These are phyloP conservation scores for Trichopus zeylanicus DNA, from an alignment of 116 monocot genomes.

Conservation along the genomic window DNA sequence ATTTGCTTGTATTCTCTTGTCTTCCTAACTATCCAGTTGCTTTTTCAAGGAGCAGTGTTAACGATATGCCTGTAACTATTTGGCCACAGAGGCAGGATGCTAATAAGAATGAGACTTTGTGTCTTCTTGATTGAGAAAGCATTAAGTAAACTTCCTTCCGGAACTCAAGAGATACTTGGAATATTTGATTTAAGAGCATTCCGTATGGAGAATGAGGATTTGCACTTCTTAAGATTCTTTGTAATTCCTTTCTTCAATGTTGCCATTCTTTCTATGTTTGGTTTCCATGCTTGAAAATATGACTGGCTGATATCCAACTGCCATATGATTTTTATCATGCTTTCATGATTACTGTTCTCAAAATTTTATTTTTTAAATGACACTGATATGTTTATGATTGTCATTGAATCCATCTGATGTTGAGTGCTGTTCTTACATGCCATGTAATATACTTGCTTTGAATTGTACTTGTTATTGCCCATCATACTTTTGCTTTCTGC, in stretches of 20 bases:
- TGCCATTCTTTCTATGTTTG: neutral
- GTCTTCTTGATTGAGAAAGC: constrained; percentile 82
- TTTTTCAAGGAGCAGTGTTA: constrained; percentile 19
- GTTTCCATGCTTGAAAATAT: too few species aligned
- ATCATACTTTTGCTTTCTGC: too few species aligned
- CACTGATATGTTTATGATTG: too few species aligned
- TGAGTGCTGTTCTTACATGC: too few species aligned
- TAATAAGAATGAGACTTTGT: constrained; percentile 66
- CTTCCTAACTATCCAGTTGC: neutral
- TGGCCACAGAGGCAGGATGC: constrained; percentile 70
- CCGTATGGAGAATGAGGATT: constrained; percentile 54
- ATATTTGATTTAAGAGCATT: constrained; percentile 77
- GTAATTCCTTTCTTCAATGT: constrained; percentile 18
- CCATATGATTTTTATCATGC: too few species aligned
- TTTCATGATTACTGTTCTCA: too few species aligned
- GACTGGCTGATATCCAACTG: too few species aligned
- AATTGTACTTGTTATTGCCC: too few species aligned
- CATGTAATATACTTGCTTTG: too few species aligned
- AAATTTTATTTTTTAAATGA: too few species aligned
- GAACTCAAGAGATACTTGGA: constrained; percentile 62
- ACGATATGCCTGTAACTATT: constrained; percentile 25
- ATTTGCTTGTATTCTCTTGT: neutral
- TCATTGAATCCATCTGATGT: too few species aligned
- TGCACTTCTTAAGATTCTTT: constrained; percentile 70
- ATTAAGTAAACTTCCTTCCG: constrained; percentile 63